phyloP scores from a whole-genome alignment of 2,329 filamentous ascomycete genomes.

The Aspergillus clavatus region DNA sequence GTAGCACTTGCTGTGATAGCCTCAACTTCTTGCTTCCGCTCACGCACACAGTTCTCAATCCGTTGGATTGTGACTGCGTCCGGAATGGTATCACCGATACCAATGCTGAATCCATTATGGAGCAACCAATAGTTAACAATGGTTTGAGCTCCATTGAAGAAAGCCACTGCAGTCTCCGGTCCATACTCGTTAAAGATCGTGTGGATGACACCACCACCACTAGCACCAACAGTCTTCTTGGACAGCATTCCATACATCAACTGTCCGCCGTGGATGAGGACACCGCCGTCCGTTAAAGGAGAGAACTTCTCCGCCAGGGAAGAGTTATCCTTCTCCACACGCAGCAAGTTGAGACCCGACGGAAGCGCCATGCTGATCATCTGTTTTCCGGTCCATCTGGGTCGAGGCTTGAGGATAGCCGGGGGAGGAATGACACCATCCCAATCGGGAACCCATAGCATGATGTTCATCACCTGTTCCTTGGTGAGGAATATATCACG shows the following conservation, averaged over 20 bases:
- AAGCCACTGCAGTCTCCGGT: constrained; percentile 77
- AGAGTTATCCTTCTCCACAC: constrained; percentile 58
- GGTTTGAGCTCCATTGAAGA: constrained; percentile 92
- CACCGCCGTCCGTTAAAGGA: constrained; percentile 68
- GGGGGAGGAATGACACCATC: constrained; percentile 89
- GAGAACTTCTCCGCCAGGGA: constrained; percentile 50
- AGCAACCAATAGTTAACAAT: constrained; percentile 97
- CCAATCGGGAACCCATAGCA: constrained; percentile 98
- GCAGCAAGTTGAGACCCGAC: constrained; percentile 71
- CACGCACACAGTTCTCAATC: constrained; percentile 75
- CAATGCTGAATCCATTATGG: constrained; percentile 94
- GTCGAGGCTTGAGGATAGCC: constrained; percentile 86
- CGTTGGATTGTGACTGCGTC: constrained; percentile 77
- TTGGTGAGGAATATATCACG: constrained; percentile 87
- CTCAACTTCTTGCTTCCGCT: constrained; percentile 76
- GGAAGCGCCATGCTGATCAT: constrained; percentile 92
- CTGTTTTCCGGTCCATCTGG: constrained; percentile 97
- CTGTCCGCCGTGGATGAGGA: constrained; percentile 81
- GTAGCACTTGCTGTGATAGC: constrained; percentile 73
- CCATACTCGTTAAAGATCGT: constrained; percentile 95
- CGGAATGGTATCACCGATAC: constrained; percentile 96
- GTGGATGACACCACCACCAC: constrained; percentile 86
- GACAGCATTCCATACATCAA: constrained; percentile 84
- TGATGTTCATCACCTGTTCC: constrained; percentile 90
- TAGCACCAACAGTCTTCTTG: constrained; percentile 92